Percentiles rank a stretch among this genome's conserved stretches.
These are phyloP conservation scores for Pythium monospermum DNA, from an alignment of 352 stramenopile genomes.

Conservation along the genomic window DNA sequence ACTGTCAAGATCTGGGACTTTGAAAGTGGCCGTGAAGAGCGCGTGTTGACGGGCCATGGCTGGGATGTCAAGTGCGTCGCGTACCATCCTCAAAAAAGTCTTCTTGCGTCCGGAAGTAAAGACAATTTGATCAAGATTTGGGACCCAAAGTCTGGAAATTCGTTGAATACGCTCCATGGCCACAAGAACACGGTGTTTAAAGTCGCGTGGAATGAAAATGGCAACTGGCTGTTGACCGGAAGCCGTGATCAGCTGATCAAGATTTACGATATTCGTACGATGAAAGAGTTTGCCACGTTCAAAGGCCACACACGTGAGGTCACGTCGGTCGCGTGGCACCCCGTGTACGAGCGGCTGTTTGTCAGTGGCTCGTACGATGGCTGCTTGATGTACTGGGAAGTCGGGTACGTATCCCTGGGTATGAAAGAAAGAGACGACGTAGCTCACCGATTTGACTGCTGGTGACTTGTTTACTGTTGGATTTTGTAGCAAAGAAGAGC, in stretches of 20 bases:
- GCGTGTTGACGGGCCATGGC: conserved; percentile 93
- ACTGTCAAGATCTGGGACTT: conserved; percentile 94
- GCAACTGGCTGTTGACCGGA: conserved; percentile 96
- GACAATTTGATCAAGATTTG: conserved; percentile 98
- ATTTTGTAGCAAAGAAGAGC: conserved; percentile 80
- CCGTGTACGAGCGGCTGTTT: conserved; percentile 95
- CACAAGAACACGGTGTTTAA: conserved; percentile 99
- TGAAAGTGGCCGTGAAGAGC: conserved; percentile 90
- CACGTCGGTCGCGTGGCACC: conserved; percentile 96
- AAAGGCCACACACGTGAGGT: conserved; percentile 96
- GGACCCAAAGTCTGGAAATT: conserved; percentile 93
- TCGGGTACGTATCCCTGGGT: no score
- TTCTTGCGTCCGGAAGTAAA: conserved; percentile 95
- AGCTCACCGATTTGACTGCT: no score
- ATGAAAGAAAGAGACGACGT: no score
- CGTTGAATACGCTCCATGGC: conserved; percentile 93
- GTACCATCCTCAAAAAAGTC: conserved; percentile 93
- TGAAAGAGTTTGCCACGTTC: conserved; percentile 94
- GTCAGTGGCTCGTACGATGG: conserved; percentile 96
- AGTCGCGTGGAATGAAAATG: conserved; percentile 96
- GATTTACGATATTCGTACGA: conserved; percentile 97
- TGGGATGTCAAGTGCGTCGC: conserved; percentile 98
- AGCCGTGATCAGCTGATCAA: conserved; percentile 98
- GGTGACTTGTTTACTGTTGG: no score
- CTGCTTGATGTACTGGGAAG: conserved; percentile 97